phyloP scores from a whole-genome alignment of 164 flowering plant species.

The Aristolochia californica region DNA sequence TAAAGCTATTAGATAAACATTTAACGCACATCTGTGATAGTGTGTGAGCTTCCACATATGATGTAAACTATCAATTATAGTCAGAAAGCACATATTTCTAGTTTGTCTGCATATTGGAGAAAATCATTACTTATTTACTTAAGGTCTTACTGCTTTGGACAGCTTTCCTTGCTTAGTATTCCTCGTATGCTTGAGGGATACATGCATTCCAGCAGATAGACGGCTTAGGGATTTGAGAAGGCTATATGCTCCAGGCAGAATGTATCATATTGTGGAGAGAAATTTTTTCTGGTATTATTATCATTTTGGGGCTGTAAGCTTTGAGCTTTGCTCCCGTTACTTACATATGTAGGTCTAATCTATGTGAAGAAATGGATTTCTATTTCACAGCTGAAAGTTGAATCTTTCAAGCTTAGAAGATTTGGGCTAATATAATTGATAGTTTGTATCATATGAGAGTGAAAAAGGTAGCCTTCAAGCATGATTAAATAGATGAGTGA shows the following conservation, averaged over 20 bases:
- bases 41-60: too few relatives aligned
- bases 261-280: constrained; percentile 93
- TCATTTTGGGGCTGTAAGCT: neutral
- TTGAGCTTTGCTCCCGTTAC: neutral
- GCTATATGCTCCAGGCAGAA: constrained; percentile 90
- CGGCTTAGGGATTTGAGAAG: constrained; percentile 87
- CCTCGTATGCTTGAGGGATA: constrained; percentile 79
- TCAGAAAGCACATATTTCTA: too few relatives aligned
- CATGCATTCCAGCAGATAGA: constrained; percentile 75
- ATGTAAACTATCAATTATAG: too few relatives aligned
- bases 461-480: too few relatives aligned
- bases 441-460: too few relatives aligned
- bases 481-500: too few relatives aligned
- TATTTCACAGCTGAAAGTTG: too few relatives aligned
- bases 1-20: too few relatives aligned
- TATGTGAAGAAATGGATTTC: neutral
- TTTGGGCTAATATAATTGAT: too few relatives aligned
- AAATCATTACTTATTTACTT: constrained; percentile 28
- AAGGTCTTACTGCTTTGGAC: constrained; percentile 64
- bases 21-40: too few relatives aligned
- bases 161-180: constrained; percentile 92
- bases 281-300: constrained; percentile 77
- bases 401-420: too few relatives aligned
- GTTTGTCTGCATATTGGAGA: too few relatives aligned
- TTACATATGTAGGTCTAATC: neutral